Evolutionary conservation across 805 yeast species (phyloP), one percentile per base, ranked within the genome.

Genomic region (Lipomyces orientalis): DNA sequence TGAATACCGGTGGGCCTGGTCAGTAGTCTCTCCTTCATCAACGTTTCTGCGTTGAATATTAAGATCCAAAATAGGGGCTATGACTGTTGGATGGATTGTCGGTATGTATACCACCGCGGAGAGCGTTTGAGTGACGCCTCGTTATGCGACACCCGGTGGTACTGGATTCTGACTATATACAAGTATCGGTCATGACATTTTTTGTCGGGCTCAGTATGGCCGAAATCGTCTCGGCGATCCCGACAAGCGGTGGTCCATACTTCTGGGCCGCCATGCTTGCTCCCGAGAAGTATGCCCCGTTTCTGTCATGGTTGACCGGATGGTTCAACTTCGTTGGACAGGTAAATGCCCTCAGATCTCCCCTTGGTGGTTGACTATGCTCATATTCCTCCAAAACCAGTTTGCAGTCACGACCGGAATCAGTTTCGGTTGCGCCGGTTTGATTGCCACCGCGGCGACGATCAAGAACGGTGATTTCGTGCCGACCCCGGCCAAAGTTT

Each of bases 261-360:
- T 71, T 56, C 46, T 67, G 72, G 64, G 52, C 69, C 31, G 74
- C 75, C 9, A 58, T 65, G 34, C 64, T 75, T n/a, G 70, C 76
- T 14, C 74, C 76, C 4, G 64, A 64, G 33, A 64, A 64, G 54
- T 71, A 61, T 33, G 67, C 70, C 33, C 74, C 76, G 19, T 68
- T 74, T 61, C 33, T 68, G 25, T 65, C 75, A 7, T 74, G 75
- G 75, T 14, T 71, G 25, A 70, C 73, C 5, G 77, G 77, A 6
- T 74, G 75, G 75, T 65, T 69, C 68, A 73, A 73, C 59, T 60
- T 70, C n/a, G 66, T 71, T 31, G 73, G 74, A 29, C 33, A 29
- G 55, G 33, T 52, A 22, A 25, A 29, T 29, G 55, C 55, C 31
- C 19, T 12, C 29, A 0, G 29, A 51, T 58, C 43, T 37, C 43